These are phyloP conservation scores for Lodderomyces parapsilosis DNA, from an alignment of 1,139 yeast species.

Conservation along the genomic window DNA sequence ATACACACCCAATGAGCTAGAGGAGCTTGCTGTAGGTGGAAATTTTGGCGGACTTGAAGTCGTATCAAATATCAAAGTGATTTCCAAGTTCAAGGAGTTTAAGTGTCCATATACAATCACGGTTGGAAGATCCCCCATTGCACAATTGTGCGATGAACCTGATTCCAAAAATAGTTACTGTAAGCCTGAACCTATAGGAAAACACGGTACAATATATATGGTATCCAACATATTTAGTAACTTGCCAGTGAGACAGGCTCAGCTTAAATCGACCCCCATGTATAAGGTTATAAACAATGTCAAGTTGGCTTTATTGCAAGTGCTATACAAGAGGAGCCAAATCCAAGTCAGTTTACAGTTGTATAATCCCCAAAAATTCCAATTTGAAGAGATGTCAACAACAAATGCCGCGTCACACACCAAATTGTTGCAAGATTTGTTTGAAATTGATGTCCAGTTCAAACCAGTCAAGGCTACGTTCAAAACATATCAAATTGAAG, in stretches of 20 bases:
- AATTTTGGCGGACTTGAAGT: constrained; percentile 6
- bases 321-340: constrained; percentile 27
- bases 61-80: constrained; percentile 32
- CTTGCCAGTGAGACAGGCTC: constrained; percentile 56
- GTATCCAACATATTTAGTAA: constrained; percentile 50
- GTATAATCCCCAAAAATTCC: constrained; percentile 10
- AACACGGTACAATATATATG: constrained; percentile 51
- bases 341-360: constrained; percentile 21
- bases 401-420: neutral
- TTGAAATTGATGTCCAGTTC: constrained; percentile 13
- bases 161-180: neutral
- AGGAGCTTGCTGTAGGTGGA: constrained; percentile 28
- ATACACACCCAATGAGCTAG: constrained; percentile 55
- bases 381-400: constrained; percentile 9
- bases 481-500: constrained; percentile 24
- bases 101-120: constrained; percentile 7
- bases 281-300: constrained; percentile 28
- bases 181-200: constrained; percentile 2
- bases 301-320: constrained; percentile 31
- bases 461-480: constrained; percentile 22
- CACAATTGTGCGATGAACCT: constrained; percentile 4
- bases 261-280: constrained; percentile 21
- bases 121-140: neutral
- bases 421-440: constrained; percentile 9
- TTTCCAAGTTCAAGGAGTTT: constrained; percentile 26